Percentiles rank a stretch among this genome's conserved stretches.
Conservation (phyloP, 768 basidiomycete genomes). For the Gloeostereum incarnatum region DNA sequence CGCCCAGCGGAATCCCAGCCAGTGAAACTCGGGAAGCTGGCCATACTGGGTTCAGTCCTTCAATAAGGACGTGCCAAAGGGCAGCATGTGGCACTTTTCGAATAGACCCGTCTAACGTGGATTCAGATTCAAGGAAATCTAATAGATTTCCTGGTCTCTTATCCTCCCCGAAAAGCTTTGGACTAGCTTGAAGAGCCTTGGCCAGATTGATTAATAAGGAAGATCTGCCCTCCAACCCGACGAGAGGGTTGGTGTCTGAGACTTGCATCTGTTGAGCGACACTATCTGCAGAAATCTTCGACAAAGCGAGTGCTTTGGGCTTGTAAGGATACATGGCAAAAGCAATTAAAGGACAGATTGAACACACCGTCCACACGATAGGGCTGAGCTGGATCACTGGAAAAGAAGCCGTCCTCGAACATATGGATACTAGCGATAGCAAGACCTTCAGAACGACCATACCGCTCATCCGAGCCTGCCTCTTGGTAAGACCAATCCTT, state of each 20-base stretch:
- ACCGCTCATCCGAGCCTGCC: slow-evolving; percentile 37
- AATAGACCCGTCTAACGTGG: slow-evolving; percentile 27
- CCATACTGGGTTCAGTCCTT: slow-evolving; percentile 85
- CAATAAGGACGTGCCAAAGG: slow-evolving; percentile 77
- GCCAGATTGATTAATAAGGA: slow-evolving; percentile 67
- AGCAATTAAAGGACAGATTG: neutral
- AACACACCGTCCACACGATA: slow-evolving; percentile 72
- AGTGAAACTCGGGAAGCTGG: slow-evolving; percentile 64
- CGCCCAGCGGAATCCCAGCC: slow-evolving; percentile 68
- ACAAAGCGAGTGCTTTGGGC: slow-evolving; percentile 75
- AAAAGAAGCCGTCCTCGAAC: slow-evolving; percentile 82
- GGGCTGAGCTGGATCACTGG: slow-evolving; percentile 48
- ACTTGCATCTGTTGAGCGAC: slow-evolving; percentile 77
- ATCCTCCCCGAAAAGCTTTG: slow-evolving; percentile 63
- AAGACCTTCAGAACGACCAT: slow-evolving; percentile 69
- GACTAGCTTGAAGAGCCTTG: slow-evolving; percentile 54
- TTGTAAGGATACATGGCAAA: neutral
- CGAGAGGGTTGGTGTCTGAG: slow-evolving; percentile 68
- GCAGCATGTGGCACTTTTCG: slow-evolving; percentile 59
- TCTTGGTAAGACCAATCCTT: slow-evolving; percentile 74
- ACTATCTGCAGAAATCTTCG: slow-evolving; percentile 47
- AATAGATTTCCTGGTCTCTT: slow-evolving; percentile 73
- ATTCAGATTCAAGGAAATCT: slow-evolving; percentile 65
- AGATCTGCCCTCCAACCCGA: slow-evolving; percentile 82
- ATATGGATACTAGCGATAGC: slow-evolving; percentile 88